Conservation (phyloP, 306 rosid genomes). For the Cicer yamashitae region DNA sequence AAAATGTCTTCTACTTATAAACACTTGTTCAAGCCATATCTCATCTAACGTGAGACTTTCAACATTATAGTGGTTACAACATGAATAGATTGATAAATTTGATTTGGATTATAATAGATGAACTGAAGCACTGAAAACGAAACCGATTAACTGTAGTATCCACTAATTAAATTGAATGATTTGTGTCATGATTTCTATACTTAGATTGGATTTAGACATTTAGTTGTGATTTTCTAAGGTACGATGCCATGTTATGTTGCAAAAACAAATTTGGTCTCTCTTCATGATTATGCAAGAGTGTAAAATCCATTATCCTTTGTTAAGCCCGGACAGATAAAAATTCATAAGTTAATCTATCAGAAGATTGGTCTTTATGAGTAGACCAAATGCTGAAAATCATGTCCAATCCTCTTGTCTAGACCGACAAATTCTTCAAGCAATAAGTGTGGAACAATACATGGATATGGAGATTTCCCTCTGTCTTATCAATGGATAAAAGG, state of each 20-base stretch:
- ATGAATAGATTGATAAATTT: no score
- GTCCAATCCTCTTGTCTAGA: neutral
- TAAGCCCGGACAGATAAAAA: neutral
- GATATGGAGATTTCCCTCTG: neutral
- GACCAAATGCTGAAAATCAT: neutral
- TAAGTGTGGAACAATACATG: neutral
- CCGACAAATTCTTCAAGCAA: neutral
- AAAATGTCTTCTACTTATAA: no score
- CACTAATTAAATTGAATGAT: neutral
- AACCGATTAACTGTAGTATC: neutral
- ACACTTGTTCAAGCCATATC: no score
- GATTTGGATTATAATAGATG: neutral
- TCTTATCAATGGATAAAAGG: neutral
- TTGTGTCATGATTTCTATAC: neutral
- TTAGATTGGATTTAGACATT: neutral
- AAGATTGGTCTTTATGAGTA: neutral
- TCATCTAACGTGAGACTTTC: no score
- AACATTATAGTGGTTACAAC: no score
- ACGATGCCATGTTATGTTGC: neutral
- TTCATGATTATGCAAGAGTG: neutral
- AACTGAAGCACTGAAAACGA: neutral
- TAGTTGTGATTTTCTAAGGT: neutral
- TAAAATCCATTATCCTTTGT: neutral
- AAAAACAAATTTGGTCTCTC: neutral
- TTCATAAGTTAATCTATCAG: neutral